These are phyloP conservation scores for Lactifluus piperatus DNA, from an alignment of 768 basidiomycete genomes.

Conservation along the genomic window DNA sequence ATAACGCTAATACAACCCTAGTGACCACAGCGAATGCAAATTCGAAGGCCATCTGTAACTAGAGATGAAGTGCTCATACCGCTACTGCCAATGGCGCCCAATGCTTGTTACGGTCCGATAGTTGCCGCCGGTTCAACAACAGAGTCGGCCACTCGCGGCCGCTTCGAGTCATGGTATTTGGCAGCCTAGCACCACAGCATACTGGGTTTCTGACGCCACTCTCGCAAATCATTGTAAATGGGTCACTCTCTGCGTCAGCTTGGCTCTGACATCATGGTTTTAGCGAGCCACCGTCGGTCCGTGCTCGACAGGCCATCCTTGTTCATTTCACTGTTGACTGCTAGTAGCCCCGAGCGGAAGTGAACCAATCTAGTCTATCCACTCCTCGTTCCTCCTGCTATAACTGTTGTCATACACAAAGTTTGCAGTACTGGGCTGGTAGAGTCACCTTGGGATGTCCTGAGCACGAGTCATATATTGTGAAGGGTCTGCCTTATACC, in stretches of 20 bases:
- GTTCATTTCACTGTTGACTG: neutral
- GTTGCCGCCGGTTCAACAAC: neutral
- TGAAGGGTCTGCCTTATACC: neutral
- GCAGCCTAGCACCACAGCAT: neutral
- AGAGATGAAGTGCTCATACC: neutral
- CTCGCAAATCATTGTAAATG: neutral
- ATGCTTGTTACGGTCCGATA: neutral
- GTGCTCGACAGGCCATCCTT: neutral
- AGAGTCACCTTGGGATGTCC: neutral
- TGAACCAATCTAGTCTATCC: neutral
- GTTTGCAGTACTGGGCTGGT: neutral
- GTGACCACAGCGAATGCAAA: slow-evolving; percentile 32
- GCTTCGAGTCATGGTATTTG: neutral
- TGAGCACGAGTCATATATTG: neutral
- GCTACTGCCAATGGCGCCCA: no score
- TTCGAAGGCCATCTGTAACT: slow-evolving; percentile 4
- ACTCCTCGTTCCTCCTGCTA: neutral
- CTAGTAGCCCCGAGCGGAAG: neutral
- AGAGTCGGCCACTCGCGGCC: no score
- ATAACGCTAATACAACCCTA: slow-evolving; percentile 45
- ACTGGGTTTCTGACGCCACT: neutral
- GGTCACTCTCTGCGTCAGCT: neutral
- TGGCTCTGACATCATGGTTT: neutral
- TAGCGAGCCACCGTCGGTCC: neutral
- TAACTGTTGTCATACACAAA: neutral